Base-by-base conservation (phyloP, 202 grass and related monocot genomes). In the Eragrostis tef region DNA sequence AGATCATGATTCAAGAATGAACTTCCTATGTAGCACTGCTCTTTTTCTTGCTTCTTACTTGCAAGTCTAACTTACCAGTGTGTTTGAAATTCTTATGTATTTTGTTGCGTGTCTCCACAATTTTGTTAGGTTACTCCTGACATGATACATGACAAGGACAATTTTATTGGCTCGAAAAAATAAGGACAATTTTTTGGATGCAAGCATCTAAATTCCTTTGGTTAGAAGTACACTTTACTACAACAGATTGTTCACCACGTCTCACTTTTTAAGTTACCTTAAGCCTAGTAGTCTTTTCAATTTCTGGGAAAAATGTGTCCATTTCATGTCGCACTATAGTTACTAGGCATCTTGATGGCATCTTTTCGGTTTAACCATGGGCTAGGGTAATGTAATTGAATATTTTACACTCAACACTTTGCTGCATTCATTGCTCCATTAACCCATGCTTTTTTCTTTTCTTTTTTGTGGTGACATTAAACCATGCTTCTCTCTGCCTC, bases 401-500 rank as follows among this genome's bases (percentile, higher is more conserved):
- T 80, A 12, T 80, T 22, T 54, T 62, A 26, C 60, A 67, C 36
- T 64, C 68, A 73, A 29, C 49, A 42, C 13, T 70, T 51, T 70
- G 21, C 53, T 43, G n/a, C 11, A n/a, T 53, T 70, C 19, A 15
- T 5, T 63, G 25, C 12, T 64, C 1, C 52, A 62, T 29, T 89
- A 61, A 78, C 43, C 20, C 48, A 36, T 86, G 31, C 31, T 34
- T 34, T 4, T 34, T 34, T 4, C 4, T n/a, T 31, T 3, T 31
- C 29, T 31, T 31, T 31, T 39, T 39, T 39, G 34, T 6, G 1
- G 34, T 39, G 34, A 39, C 52, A 62, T 29, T 89, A 61, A 78
- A 31, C 21, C 48, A 36, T 86, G 62, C 5, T 88, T 80, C 59
- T 82, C 51, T 86, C 6, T 83, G 31, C 60, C 77, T 75, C 36